These are phyloP conservation scores for Vanderwaltozyma verrucispora DNA, from an alignment of 805 yeast species.

Conservation along the genomic window DNA sequence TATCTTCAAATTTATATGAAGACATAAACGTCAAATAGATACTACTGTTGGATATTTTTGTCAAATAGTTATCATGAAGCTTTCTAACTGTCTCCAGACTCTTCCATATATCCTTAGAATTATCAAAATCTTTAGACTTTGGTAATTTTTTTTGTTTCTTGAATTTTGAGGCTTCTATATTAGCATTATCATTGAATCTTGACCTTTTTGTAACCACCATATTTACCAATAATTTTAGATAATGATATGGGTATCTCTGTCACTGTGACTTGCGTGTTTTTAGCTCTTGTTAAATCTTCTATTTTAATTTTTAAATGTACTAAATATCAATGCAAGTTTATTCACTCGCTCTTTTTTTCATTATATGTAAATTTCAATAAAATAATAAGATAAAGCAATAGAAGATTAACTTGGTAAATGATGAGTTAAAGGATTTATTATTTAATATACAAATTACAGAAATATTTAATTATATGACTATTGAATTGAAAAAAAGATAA, in stretches of 20 bases:
- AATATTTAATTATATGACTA: neutral
- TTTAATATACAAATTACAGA: neutral
- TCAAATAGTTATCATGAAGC: constrained; percentile 4
- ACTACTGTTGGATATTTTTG: constrained; percentile 9
- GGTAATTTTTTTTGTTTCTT: neutral
- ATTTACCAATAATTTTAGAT: neutral
- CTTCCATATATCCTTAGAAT: constrained; percentile 20
- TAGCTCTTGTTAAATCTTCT: no score
- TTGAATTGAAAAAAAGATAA: no score
- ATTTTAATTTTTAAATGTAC: no score
- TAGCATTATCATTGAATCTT: constrained; percentile 3
- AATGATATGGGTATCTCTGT: no score
- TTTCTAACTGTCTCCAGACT: constrained; percentile 15
- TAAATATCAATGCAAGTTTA: no score
- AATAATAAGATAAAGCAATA: no score
- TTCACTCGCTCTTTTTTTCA: no score
- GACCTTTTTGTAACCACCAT: constrained; percentile 13
- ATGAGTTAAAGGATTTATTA: no score
- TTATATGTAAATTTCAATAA: no score
- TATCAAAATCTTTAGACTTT: constrained; percentile 3
- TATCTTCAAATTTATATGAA: neutral
- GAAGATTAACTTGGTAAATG: no score
- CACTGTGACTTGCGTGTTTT: no score
- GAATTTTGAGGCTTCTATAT: neutral
- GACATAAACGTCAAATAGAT: constrained; percentile 9